Base-by-base conservation (phyloP, 768 basidiomycete species). In the Baorangia bicolor region DNA sequence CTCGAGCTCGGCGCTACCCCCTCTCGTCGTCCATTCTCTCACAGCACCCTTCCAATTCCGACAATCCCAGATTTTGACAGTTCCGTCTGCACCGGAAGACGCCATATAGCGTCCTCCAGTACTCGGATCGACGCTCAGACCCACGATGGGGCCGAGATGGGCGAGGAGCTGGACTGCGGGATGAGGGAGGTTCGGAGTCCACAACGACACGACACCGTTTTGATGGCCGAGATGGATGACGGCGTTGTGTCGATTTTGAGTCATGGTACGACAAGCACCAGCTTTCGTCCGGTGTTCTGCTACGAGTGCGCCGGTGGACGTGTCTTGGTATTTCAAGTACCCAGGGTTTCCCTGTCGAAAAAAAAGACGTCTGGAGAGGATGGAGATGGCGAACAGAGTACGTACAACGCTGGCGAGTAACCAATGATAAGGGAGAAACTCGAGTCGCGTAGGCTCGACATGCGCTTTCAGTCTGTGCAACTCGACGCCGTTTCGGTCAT, bases 381-480 rank as follows among this genome's bases (percentile, higher is more conserved):
- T 10, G 16, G 28, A 25, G 27, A 28, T 30, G 16, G 31, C 18
- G 27, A 51, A 51, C 12, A 35, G 45, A 51, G 13, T 28, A 78
- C 89, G 53, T 67, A 94, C 93, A 16, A 94, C 79, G 57, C 84
- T 87, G 12, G 85, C 92, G 3, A 99, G 81, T 11, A 99, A 78
- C 88, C 92, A 99, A 68, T 99, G 97, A 63, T 94, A 98, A 0
- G 93, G 94, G 8, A 99, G 79, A 68, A 93, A 98, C 64, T 95
- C 92, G 37, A 99, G 81, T 56, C 88, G 78, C 6, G 91, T 92
- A 2, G 93, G 90, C 64, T 98, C 97, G 57, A 97, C 82, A 63
- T 94, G 92, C 1, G 84, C 77, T 67, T 88, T 88, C 14, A 94
- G 77, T 59, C 85, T 80, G 65, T 98, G 97, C 5, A 99, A 72